Evolutionary conservation across 2,329 filamentous ascomycete species (phyloP).

Genomic region (Trichoderma guizhouense): DNA sequence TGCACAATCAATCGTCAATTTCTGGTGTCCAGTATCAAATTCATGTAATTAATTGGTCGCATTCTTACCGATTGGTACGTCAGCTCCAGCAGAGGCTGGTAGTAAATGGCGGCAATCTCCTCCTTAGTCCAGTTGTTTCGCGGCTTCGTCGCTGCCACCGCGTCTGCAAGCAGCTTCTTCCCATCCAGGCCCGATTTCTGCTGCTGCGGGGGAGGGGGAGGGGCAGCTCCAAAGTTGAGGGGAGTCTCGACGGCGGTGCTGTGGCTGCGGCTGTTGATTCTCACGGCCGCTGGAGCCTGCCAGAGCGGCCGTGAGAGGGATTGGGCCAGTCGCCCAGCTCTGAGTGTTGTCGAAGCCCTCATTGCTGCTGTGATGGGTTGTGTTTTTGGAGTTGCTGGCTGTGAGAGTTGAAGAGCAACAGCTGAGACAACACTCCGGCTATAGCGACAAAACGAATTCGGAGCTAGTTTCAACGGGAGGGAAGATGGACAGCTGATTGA

Average conservation of each 20-base stretch:
- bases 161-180: conserved; percentile 42
- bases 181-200: conserved; percentile 21
- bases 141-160: conserved; percentile 58
- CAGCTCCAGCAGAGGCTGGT: conserved; percentile 76
- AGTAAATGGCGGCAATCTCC: conserved; percentile 78
- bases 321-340: conserved; percentile 11
- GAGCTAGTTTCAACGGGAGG: not conserved
- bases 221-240: conserved; percentile 7
- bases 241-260: conserved; percentile 17
- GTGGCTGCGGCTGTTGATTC: conserved; percentile 9
- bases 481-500: not conserved
- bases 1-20: not conserved
- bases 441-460: not conserved
- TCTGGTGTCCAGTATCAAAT: not conserved
- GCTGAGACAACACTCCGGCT: not conserved
- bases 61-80: conserved; percentile 65
- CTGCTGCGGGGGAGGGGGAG: conserved; percentile 15
- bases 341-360: not conserved
- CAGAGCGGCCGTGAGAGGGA: not conserved
- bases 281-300: not conserved
- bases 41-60: not conserved
- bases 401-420: not conserved
- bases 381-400: not conserved
- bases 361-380: not conserved
- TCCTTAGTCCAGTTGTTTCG: conserved; percentile 77